These are phyloP conservation scores for Aspergillus leporis DNA, from an alignment of 495 filamentous ascomycete species.

Conservation along the genomic window DNA sequence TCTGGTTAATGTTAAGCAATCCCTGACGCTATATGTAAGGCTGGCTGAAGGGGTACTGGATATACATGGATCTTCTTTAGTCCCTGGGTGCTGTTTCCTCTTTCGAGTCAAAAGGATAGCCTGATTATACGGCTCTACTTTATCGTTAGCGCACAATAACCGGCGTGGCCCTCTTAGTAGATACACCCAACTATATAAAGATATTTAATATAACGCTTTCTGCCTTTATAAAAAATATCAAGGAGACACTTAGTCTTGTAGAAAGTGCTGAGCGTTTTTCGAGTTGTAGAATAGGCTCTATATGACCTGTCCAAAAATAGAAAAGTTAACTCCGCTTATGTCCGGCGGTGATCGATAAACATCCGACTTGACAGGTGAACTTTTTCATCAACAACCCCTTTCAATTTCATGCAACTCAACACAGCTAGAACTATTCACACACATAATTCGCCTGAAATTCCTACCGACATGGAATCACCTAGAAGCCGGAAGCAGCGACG, in stretches of 20 bases:
- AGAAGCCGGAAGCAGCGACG: slow-evolving; percentile 54
- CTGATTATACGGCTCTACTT: too few species aligned
- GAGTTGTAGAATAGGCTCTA: background rate
- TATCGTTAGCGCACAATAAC: background rate
- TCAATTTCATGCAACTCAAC: background rate
- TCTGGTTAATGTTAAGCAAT: too few species aligned
- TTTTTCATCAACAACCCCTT: background rate
- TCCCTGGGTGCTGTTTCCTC: too few species aligned
- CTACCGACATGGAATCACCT: slow-evolving; percentile 32
- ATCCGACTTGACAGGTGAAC: slow-evolving; percentile 8
- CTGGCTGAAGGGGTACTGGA: too few species aligned
- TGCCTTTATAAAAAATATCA: background rate
- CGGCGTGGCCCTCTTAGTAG: too few species aligned
- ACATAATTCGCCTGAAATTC: background rate
- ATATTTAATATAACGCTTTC: too few species aligned
- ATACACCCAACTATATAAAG: too few species aligned
- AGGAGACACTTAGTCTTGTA: background rate
- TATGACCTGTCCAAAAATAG: slow-evolving; percentile 6
- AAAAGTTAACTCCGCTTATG: slow-evolving; percentile 22
- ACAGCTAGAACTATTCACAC: background rate
- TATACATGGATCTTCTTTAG: too few species aligned
- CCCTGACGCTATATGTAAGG: too few species aligned
- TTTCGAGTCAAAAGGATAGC: too few species aligned
- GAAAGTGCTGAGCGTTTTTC: too few species aligned
- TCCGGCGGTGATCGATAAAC: slow-evolving; percentile 16